Conservation (phyloP, 306 rosid genomes). For the Casuarina glauca region DNA sequence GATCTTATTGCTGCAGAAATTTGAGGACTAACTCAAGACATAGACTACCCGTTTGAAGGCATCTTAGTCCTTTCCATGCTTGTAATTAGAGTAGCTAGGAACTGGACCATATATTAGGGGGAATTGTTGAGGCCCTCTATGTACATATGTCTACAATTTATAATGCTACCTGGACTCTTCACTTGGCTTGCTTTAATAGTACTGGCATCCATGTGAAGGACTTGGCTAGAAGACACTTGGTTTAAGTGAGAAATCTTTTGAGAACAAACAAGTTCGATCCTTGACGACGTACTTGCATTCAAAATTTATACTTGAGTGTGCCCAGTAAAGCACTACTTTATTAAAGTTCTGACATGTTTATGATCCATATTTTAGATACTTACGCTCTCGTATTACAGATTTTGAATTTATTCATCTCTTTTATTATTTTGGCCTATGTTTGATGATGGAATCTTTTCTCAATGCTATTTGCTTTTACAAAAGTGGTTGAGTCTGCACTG, state of each 20-base stretch:
- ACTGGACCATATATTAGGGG: not conserved
- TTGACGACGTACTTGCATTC: not conserved
- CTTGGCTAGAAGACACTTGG: not conserved
- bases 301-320: not conserved
- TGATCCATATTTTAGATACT: not conserved
- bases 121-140: not conserved
- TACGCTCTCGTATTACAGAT: not conserved
- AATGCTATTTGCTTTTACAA: not conserved
- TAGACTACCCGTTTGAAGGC: not conserved
- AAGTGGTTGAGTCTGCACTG: not conserved
- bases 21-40: not conserved
- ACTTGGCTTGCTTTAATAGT: not conserved
- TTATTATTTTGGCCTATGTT: slow-evolving; percentile 4
- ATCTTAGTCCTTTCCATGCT: not conserved
- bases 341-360: not conserved
- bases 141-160: not conserved
- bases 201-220: not conserved
- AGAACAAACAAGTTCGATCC: not conserved
- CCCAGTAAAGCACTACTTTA: not conserved
- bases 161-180: not conserved
- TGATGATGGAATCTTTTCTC: not conserved
- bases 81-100: not conserved
- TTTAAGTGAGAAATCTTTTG: not conserved
- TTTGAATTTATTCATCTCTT: not conserved
- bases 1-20: not conserved